A percentile compares a stretch with the other conserved stretches of the same genome.
Conservation (phyloP, 495 filamentous ascomycete species). For the Tuber microsphaerosporum region DNA sequence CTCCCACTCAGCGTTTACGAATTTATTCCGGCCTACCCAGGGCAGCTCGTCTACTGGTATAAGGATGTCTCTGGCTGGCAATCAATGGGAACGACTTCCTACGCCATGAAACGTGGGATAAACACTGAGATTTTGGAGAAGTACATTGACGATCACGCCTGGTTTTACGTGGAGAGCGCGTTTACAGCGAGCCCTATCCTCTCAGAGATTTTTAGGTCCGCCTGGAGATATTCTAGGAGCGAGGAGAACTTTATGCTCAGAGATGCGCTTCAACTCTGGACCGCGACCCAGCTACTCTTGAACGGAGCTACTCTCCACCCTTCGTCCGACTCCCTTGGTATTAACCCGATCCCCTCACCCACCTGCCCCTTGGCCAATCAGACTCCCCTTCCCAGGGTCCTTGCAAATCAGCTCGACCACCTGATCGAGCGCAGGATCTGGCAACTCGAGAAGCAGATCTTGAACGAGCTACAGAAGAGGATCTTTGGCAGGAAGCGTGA, state of each 20-base stretch:
- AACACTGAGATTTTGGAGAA: slow-evolving; percentile 40
- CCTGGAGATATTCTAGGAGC: slow-evolving; percentile 35
- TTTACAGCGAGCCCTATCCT: slow-evolving; percentile 38
- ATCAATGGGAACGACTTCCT: slow-evolving; percentile 36
- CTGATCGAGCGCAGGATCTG: slow-evolving; percentile 41
- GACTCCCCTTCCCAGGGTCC: slow-evolving; percentile 37
- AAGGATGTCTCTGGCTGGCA: slow-evolving; percentile 39
- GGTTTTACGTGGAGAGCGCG: slow-evolving; percentile 37
- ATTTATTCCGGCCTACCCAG: slow-evolving; percentile 36
- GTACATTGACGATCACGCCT: slow-evolving; percentile 40
- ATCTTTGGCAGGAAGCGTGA: slow-evolving; percentile 41
- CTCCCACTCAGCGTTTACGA: slow-evolving; percentile 37
- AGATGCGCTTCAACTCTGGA: slow-evolving; percentile 41
- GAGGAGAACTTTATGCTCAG: slow-evolving; percentile 40
- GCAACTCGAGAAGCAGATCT: slow-evolving; percentile 41
- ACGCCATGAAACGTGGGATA: slow-evolving; percentile 41
- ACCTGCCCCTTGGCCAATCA: slow-evolving; percentile 29
- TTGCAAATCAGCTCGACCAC: slow-evolving; percentile 41
- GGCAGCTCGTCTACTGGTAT: slow-evolving; percentile 39
- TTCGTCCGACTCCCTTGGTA: slow-evolving; percentile 35
- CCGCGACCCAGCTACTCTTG: slow-evolving; percentile 37
- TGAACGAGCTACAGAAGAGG: slow-evolving; percentile 38
- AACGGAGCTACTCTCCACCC: slow-evolving; percentile 37
- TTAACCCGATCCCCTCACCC: slow-evolving; percentile 32
- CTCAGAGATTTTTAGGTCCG: slow-evolving; percentile 37